phyloP scores from a whole-genome alignment of 2,329 filamentous ascomycete genomes.

The Aspergillus viridinutans region DNA sequence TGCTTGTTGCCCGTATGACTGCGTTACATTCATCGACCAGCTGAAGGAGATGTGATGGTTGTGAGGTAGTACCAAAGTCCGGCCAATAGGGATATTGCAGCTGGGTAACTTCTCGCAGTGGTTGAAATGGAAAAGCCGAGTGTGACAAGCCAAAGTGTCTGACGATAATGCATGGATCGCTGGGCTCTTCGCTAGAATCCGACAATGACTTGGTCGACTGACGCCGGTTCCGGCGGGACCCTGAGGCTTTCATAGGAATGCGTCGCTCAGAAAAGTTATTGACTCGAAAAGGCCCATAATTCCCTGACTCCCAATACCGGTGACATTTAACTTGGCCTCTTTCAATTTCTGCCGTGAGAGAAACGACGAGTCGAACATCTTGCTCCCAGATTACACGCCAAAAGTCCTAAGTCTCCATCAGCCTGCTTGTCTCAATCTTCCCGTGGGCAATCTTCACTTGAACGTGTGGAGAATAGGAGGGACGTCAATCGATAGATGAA shows the following conservation, averaged over 20 bases:
- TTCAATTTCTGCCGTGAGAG: conserved; percentile 92
- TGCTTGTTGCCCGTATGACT: conserved; percentile 47
- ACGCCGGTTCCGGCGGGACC: conserved; percentile 43
- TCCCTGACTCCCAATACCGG: conserved; percentile 78
- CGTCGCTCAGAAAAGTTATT: conserved; percentile 76
- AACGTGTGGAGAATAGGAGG: background rate
- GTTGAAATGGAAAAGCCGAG: conserved; percentile 69
- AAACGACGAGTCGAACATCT: conserved; percentile 89
- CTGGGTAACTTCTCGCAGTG: conserved; percentile 89
- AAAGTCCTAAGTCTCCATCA: conserved; percentile 64
- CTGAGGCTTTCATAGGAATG: conserved; percentile 65
- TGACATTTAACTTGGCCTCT: conserved; percentile 93
- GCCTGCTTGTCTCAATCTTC: background rate
- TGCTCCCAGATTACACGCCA: conserved; percentile 98
- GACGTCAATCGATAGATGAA: conserved; percentile 8
- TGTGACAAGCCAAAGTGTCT: conserved; percentile 85
- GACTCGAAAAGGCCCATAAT: conserved; percentile 73
- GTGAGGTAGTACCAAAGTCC: conserved; percentile 88
- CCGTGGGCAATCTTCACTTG: background rate
- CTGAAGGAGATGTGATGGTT: conserved; percentile 79
- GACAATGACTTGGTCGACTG: conserved; percentile 19
- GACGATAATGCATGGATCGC: conserved; percentile 68
- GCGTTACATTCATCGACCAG: conserved; percentile 84
- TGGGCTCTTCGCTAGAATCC: conserved; percentile 26
- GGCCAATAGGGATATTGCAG: conserved; percentile 96